These are phyloP conservation scores for Fusarium sp. DNA, from an alignment of 2,329 filamentous ascomycete genomes.

Conservation along the genomic window DNA sequence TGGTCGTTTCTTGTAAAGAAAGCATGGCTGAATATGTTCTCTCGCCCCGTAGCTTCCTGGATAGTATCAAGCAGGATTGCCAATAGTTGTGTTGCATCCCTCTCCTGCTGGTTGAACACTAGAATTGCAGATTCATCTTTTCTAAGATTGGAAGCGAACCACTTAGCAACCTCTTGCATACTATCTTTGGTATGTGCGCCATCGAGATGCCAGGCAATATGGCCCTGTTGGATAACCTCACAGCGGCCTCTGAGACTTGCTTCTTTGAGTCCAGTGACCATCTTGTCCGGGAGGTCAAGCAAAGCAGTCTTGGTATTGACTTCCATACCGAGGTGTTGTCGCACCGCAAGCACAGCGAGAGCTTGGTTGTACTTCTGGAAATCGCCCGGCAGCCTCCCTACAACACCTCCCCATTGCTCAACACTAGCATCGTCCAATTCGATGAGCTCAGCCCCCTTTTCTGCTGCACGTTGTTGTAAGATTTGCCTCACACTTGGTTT, in stretches of 20 bases:
- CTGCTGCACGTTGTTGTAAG: slow-evolving; percentile 68
- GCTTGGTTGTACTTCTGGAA: slow-evolving; percentile 73
- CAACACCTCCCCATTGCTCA: slow-evolving; percentile 58
- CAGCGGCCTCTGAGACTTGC: slow-evolving; percentile 82
- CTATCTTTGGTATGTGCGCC: slow-evolving; percentile 91
- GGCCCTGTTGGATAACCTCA: slow-evolving; percentile 70
- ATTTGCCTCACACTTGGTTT: slow-evolving; percentile 62
- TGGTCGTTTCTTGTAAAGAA: slow-evolving; percentile 84
- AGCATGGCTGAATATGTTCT: slow-evolving; percentile 73
- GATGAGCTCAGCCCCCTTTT: slow-evolving; percentile 64
- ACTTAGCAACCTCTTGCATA: slow-evolving; percentile 79
- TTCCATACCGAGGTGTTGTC: slow-evolving; percentile 64
- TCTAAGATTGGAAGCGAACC: slow-evolving; percentile 74
- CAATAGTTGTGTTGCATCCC: slow-evolving; percentile 78
- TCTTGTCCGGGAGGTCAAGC: slow-evolving; percentile 54
- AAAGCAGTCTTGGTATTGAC: slow-evolving; percentile 44
- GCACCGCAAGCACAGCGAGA: slow-evolving; percentile 68
- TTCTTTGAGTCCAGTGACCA: slow-evolving; percentile 73
- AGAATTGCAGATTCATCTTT: slow-evolving; percentile 63
- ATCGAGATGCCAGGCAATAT: slow-evolving; percentile 83
- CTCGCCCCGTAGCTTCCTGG: slow-evolving; percentile 53
- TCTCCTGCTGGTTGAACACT: slow-evolving; percentile 93
- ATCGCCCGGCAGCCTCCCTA: slow-evolving; percentile 59
- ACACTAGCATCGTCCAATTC: slow-evolving; percentile 58
- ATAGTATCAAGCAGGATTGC: slow-evolving; percentile 71